Percentiles rank a stretch among this genome's conserved stretches.
phyloP scores from a whole-genome alignment of 139 green algal species.

The Coelastrella sp. region DNA sequence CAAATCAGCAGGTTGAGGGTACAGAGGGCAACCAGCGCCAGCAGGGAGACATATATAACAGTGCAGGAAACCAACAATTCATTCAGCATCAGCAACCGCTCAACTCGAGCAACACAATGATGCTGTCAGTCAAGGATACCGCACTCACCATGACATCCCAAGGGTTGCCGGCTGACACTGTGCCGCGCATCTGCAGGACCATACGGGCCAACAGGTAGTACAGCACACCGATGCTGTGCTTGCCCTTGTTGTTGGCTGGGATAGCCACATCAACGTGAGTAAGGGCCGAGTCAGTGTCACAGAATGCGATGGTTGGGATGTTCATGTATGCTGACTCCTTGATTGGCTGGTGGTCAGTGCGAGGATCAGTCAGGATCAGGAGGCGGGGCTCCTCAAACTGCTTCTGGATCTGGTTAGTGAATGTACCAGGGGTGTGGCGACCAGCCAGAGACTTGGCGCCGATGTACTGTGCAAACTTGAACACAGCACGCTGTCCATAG shows the following conservation, averaged over 20 bases:
- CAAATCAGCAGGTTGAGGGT: not conserved
- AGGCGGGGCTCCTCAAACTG: conserved; percentile 97
- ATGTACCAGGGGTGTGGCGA: conserved; percentile 98
- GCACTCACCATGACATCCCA: conserved; percentile 92
- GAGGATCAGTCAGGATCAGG: conserved; percentile 89
- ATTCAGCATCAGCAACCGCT: not conserved
- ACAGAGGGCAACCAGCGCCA: not conserved
- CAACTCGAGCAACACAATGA: too few relatives aligned
- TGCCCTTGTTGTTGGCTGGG: conserved; percentile 99
- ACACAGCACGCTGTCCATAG: conserved; percentile 96
- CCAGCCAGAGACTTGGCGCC: conserved; percentile 93
- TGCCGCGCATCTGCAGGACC: conserved; percentile 98
- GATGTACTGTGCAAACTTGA: conserved; percentile 99
- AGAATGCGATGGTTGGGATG: conserved; percentile 99
- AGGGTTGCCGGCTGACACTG: conserved; percentile 72
- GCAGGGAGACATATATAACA: not conserved
- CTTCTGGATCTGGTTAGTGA: conserved; percentile 99
- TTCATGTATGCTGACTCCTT: conserved; percentile 98
- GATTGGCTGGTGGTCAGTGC: conserved; percentile 95
- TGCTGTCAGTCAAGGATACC: not conserved
- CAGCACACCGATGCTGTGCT: conserved; percentile 95
- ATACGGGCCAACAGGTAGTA: conserved; percentile 98
- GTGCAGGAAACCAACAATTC: not conserved
- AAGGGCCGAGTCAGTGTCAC: conserved; percentile 97
- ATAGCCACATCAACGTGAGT: conserved; percentile 97